Percentiles rank a stretch among this genome's conserved stretches.
phyloP scores from a whole-genome alignment of 345 rosid species.

The Pugionium dolabratum region DNA sequence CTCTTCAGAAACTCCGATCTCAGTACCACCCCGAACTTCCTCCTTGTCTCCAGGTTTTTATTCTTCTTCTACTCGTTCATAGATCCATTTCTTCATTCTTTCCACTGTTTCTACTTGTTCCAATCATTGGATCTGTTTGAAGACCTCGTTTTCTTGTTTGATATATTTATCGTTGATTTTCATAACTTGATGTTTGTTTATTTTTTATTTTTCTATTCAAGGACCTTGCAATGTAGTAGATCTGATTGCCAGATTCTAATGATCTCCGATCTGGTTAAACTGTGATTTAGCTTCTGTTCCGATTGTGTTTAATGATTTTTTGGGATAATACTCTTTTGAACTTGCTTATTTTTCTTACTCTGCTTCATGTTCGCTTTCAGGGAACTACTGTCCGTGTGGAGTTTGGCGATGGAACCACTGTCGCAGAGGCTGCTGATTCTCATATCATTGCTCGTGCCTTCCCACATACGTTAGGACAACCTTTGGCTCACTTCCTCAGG shows the following conservation, averaged over 20 bases:
- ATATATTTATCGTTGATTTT: background rate
- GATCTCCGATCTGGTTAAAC: conserved; percentile 15
- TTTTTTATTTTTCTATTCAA: background rate
- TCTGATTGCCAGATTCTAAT: conserved; percentile 20
- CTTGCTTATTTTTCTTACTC: background rate
- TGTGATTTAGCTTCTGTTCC: background rate
- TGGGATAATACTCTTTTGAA: background rate
- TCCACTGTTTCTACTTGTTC: background rate
- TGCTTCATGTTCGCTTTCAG: conserved; percentile 42
- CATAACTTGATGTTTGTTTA: background rate
- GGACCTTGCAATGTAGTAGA: conserved; percentile 25
- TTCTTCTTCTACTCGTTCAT: background rate
- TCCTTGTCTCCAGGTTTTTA: conserved; percentile 86
- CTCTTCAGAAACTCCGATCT: conserved; percentile 80
- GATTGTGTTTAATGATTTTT: background rate
- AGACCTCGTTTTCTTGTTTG: background rate
- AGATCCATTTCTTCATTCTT: conserved; percentile 4
- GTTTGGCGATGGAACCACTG: conserved; percentile 77
- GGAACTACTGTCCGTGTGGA: conserved; percentile 97
- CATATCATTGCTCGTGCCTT: conserved; percentile 65
- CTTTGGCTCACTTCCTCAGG: conserved; percentile 93
- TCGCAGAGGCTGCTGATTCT: conserved; percentile 66
- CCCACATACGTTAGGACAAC: conserved; percentile 86
- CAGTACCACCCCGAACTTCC: conserved; percentile 81
- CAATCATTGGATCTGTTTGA: conserved; percentile 26